Conservation (phyloP, 73 alveolate species). For the Paramecium sexaurelia region DNA sequence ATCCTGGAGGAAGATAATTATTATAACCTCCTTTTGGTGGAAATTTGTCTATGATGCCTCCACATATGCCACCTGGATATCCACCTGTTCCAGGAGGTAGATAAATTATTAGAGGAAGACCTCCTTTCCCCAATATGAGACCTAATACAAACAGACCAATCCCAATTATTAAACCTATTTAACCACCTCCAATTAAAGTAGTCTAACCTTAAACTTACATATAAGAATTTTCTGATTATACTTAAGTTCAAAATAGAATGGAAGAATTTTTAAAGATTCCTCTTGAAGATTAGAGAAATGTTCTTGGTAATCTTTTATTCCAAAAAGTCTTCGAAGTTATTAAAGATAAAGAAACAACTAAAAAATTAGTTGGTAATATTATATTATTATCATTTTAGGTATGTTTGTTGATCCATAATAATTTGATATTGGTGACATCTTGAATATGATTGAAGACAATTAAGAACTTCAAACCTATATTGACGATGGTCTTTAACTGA, state of each 20-base stretch:
- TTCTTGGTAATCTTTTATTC: conserved; percentile 22
- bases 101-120: background rate
- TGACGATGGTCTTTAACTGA: conserved; percentile 2
- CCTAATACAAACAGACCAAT: background rate
- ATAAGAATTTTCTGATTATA: background rate
- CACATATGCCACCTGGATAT: background rate
- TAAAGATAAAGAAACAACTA: background rate
- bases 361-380: background rate
- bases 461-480: background rate
- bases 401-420: conserved; percentile 24
- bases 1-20: conserved; percentile 27
- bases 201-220: background rate
- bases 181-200: background rate
- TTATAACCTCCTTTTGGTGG: conserved; percentile 3
- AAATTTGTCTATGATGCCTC: background rate
- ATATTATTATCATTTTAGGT: background rate
- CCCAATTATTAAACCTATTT: background rate
- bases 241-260: background rate
- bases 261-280: conserved; percentile 10
- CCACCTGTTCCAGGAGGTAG: background rate
- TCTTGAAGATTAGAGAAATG: background rate
- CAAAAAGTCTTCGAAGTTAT: background rate
- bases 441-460: conserved; percentile 22
- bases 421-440: conserved; percentile 31
- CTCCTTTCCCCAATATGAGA: background rate